Evolutionary conservation across 75 land plant species (phyloP).

Genomic region (Sequoia sempervirens): DNA sequence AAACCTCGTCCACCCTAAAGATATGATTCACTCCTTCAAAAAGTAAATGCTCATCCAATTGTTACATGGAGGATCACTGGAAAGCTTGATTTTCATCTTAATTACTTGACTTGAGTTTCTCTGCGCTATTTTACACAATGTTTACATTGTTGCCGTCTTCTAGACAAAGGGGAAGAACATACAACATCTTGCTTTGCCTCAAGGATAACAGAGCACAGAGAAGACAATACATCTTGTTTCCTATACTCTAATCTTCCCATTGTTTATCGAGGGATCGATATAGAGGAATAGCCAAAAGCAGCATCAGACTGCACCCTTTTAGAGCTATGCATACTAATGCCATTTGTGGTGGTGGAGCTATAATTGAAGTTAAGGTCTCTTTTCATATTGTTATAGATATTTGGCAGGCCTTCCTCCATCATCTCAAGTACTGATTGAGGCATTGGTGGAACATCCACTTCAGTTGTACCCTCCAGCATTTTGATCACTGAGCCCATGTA

Average conservation of each 20-base stretch:
- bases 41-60: not conserved
- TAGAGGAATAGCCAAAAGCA: constrained; percentile 10
- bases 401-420: constrained; percentile 11
- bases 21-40: not conserved
- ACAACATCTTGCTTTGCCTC: not conserved
- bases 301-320: not conserved
- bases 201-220: not conserved
- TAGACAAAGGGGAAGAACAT: not conserved
- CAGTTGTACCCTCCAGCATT: constrained; percentile 59
- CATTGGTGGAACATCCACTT: constrained; percentile 34
- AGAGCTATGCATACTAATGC: not conserved
- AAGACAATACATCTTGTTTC: not conserved
- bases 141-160: not conserved
- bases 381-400: constrained; percentile 3
- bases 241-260: not conserved
- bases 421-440: constrained; percentile 10
- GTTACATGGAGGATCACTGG: not conserved
- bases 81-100: not conserved
- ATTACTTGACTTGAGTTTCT: not conserved
- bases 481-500: constrained; percentile 56
- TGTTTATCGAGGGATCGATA: not conserved
- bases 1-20: not conserved
- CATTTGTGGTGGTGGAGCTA: constrained; percentile 4
- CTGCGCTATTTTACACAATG: not conserved
- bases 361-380: not conserved